Evolutionary conservation across 768 basidiomycete genomes (phyloP), one percentile per base, ranked within the genome.

Genomic region (Pluteus cervinus): DNA sequence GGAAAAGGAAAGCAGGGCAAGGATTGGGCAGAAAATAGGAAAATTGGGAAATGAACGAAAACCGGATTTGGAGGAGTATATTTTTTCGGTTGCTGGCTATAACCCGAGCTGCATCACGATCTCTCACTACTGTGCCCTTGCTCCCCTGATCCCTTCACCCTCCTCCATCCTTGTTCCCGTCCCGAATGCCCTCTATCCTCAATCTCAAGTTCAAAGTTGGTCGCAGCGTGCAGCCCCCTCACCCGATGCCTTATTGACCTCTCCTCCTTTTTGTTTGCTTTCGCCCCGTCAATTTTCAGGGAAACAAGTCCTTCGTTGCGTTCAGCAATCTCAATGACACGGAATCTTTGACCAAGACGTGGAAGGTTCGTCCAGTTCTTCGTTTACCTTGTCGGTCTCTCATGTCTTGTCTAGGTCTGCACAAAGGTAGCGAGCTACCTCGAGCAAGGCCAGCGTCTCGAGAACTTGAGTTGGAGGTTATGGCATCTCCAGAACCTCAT

Each of bases 241-340:
- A 37, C 25, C 32, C 29, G 33, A 11, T 32, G 14, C 15, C 9
- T 35, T 43, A 33, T 32, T 41, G 32, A 26, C 18, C 29, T 45
- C 29, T 21, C 37, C 44, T 26, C 34, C 31, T 31, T 15, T 12
- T 39, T 32, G 25, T 43, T 42, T 33, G 47, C 39, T 46, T 39
- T 42, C 30, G 37, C 37, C 41, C 44, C 40, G 43, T 39, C 37
- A 39, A 47, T 49, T 31, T 36, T 54, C 73, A 88, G 87, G 85
- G 88, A 64, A 91, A 91, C 78, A 91, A 90, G 71, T 90, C 88
- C 58, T 91, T 91, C 60, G 85, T 90, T 61, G 86, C 88, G 44
- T 91, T 91, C 66, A 85, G 83, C 60, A 87, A 89, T 66, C 75
- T 91, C 63, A 66, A 75, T 65, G 88, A 91, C 66, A 69, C 76